Evolutionary conservation across 768 basidiomycete species (phyloP).

Genomic region (Boletus speciosus): DNA sequence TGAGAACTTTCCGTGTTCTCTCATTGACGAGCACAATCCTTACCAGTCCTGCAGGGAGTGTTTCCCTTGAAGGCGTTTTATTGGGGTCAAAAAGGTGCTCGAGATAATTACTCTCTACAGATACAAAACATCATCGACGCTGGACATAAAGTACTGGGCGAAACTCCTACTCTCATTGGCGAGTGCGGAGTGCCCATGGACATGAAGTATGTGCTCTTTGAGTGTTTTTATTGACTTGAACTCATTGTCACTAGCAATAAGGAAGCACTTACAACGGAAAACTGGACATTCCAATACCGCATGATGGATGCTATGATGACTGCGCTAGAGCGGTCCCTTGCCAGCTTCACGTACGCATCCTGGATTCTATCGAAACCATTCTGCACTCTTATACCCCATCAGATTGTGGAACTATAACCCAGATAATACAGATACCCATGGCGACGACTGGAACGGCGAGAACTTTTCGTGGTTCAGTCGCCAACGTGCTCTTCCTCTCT

Average conservation of each 20-base stretch:
- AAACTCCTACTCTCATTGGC: conserved; percentile 81
- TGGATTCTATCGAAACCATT: neutral
- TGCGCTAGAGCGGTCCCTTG: conserved; percentile 69
- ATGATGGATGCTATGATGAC: conserved; percentile 96
- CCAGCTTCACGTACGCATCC: conserved; percentile 79
- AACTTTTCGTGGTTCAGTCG: conserved; percentile 94
- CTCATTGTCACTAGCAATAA: conserved; percentile 45
- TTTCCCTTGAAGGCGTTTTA: conserved; percentile 78
- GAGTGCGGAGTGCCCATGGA: conserved; percentile 98
- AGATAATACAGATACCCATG: conserved; percentile 67
- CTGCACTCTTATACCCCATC: neutral
- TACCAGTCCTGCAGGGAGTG: conserved; percentile 60
- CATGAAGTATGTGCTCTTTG: conserved; percentile 67
- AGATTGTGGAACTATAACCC: conserved; percentile 97
- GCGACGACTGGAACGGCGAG: conserved; percentile 95
- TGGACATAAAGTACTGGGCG: conserved; percentile 68
- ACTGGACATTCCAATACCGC: conserved; percentile 77
- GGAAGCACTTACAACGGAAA: conserved; percentile 65
- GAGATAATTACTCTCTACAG: conserved; percentile 81
- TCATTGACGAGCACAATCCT: neutral
- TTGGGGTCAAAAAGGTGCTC: conserved; percentile 79
- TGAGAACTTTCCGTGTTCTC: conserved; percentile 32
- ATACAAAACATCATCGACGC: conserved; percentile 73
- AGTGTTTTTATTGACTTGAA: neutral
- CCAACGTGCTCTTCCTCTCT: conserved; percentile 52